These are phyloP conservation scores for Mentha longifolia DNA, from an alignment of 257 asterid species.

Conservation along the genomic window DNA sequence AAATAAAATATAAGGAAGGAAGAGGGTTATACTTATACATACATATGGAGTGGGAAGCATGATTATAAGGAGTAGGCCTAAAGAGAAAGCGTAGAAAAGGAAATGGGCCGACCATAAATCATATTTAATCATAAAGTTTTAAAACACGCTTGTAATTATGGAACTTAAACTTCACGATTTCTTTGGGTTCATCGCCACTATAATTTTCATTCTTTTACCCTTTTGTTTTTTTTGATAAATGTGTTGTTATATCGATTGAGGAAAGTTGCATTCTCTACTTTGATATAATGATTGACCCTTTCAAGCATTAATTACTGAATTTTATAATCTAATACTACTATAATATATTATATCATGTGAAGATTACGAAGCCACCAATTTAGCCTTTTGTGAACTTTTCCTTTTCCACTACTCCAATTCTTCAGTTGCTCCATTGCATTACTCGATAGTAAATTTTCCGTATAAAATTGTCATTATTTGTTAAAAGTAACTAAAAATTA, in stretches of 20 bases:
- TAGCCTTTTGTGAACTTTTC: neutral
- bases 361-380: slow-evolving; percentile 13
- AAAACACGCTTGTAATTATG: slow-evolving; percentile 43
- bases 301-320: neutral
- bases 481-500: too few species aligned
- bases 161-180: slow-evolving; percentile 37
- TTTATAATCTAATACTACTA: neutral
- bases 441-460: neutral
- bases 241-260: neutral
- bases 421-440: neutral
- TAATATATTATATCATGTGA: slow-evolving; percentile 5
- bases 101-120: slow-evolving; percentile 32
- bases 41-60: slow-evolving; percentile 39
- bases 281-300: neutral
- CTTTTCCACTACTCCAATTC: neutral
- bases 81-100: slow-evolving; percentile 18
- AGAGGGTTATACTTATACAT: neutral
- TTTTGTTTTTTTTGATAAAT: neutral
- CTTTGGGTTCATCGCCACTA: slow-evolving; percentile 23
- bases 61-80: slow-evolving; percentile 36
- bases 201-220: neutral
- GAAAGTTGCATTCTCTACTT: neutral
- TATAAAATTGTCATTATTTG: too few species aligned
- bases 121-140: slow-evolving; percentile 15
- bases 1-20: neutral